A percentile compares a stretch with the other conserved stretches of the same genome.
Evolutionary conservation across 2,329 filamentous ascomycete species (phyloP).

Genomic region (Epicoccum sorghinum): DNA sequence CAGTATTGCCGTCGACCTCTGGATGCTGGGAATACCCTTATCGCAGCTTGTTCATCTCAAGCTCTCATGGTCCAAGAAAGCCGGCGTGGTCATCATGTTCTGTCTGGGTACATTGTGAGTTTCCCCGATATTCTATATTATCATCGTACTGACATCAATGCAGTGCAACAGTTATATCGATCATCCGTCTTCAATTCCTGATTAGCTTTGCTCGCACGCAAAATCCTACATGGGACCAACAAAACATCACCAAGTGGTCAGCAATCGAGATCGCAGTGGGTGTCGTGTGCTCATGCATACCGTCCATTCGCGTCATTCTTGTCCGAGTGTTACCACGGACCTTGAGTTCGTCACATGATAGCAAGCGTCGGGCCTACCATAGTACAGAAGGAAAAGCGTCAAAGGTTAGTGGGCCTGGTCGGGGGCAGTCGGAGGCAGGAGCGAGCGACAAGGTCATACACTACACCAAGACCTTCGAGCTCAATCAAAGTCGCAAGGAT

Average conservation of each 20-base stretch:
- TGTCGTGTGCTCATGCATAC: background rate
- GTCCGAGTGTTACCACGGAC: background rate
- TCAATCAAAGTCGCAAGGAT: no score
- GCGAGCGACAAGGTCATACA: no score
- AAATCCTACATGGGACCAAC: background rate
- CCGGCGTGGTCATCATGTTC: background rate
- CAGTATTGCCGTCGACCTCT: constrained; percentile 32
- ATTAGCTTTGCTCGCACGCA: background rate
- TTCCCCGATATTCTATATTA: no score
- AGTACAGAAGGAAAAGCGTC: no score
- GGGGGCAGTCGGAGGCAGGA: no score
- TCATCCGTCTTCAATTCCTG: background rate
- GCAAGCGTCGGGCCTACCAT: no score
- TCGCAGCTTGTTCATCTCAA: background rate
- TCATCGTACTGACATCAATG: no score
- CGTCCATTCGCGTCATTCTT: background rate
- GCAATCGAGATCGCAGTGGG: background rate
- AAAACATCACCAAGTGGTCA: background rate
- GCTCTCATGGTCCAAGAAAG: background rate
- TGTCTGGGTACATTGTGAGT: background rate
- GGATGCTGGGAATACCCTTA: constrained; percentile 28
- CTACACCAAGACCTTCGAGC: no score
- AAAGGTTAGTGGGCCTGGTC: no score
- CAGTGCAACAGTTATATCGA: background rate
- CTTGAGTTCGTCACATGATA: no score